Conservation (phyloP, 805 yeast genomes). For the Candida pini region DNA sequence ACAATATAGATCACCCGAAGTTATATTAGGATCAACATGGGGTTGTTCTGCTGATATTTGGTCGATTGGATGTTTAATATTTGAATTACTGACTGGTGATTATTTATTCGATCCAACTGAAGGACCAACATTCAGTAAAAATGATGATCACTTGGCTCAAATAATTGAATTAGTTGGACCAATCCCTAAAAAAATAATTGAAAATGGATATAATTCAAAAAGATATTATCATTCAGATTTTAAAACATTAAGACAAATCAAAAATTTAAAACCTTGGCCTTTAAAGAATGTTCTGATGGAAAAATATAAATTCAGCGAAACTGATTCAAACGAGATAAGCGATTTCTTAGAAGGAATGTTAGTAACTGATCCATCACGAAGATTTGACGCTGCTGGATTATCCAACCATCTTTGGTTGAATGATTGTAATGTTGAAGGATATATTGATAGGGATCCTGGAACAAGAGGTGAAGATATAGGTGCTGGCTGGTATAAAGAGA, state of each 20-base stretch:
- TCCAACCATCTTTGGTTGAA: slow-evolving; percentile 80
- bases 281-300: slow-evolving; percentile 74
- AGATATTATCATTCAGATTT: slow-evolving; percentile 29
- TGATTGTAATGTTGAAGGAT: slow-evolving; percentile 73
- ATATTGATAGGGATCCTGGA: slow-evolving; percentile 71
- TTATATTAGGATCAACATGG: slow-evolving; percentile 53
- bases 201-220: slow-evolving; percentile 52
- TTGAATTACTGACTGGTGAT: slow-evolving; percentile 58
- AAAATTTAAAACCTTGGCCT: slow-evolving; percentile 85
- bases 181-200: slow-evolving; percentile 53
- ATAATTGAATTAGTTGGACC: slow-evolving; percentile 43
- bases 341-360: slow-evolving; percentile 85
- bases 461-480: slow-evolving; percentile 79
- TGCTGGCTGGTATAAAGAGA: slow-evolving; percentile 83
- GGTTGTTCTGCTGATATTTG: slow-evolving; percentile 60
- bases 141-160: slow-evolving; percentile 61
- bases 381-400: slow-evolving; percentile 97
- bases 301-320: slow-evolving; percentile 68
- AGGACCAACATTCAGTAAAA: slow-evolving; percentile 41
- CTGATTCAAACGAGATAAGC: slow-evolving; percentile 66
- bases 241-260: slow-evolving; percentile 61
- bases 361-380: slow-evolving; percentile 61
- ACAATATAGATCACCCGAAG: slow-evolving; percentile 63
- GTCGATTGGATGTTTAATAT: slow-evolving; percentile 54
- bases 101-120: slow-evolving; percentile 56